Percentiles rank a stretch among this genome's conserved stretches.
Conservation (phyloP, 345 rosid genomes). For the Hibiscus trionum region DNA sequence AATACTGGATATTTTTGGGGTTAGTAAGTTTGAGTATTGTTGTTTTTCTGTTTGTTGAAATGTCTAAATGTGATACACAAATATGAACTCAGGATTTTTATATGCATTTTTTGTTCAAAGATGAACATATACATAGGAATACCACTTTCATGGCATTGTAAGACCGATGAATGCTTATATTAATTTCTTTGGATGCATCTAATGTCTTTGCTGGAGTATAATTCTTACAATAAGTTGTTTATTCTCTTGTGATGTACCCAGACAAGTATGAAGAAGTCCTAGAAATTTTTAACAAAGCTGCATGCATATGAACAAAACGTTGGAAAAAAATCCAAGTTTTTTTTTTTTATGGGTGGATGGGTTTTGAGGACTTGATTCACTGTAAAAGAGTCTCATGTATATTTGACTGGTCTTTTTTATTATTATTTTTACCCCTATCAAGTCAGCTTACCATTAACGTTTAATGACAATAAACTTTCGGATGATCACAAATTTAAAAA, state of each 20-base stretch:
- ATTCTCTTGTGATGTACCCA: slow-evolving; percentile 25
- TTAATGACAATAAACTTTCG: too few species aligned
- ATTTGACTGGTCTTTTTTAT: too few species aligned
- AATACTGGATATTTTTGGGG: slow-evolving; percentile 71
- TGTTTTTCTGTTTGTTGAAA: slow-evolving; percentile 28
- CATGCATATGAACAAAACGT: slow-evolving; percentile 24
- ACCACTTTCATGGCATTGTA: not conserved
- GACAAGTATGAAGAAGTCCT: slow-evolving; percentile 64
- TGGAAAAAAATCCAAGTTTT: too few species aligned
- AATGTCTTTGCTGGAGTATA: slow-evolving; percentile 5
- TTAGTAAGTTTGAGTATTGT: slow-evolving; percentile 36
- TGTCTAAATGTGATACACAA: slow-evolving; percentile 10
- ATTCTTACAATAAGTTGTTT: slow-evolving; percentile 10
- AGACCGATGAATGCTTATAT: not conserved
- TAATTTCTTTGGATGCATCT: slow-evolving; percentile 7
- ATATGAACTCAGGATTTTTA: not conserved
- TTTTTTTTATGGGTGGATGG: too few species aligned
- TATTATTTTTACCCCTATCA: too few species aligned
- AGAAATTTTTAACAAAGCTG: slow-evolving; percentile 69
- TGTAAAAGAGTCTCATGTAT: too few species aligned
- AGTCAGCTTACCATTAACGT: too few species aligned
- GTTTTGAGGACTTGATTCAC: too few species aligned
- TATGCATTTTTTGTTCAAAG: too few species aligned
- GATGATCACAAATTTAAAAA: too few species aligned
- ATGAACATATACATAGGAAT: not conserved